Percentiles rank a stretch among this genome's conserved stretches.
Conservation (phyloP, 441 rosid genomes). For the Capsella rubella region DNA sequence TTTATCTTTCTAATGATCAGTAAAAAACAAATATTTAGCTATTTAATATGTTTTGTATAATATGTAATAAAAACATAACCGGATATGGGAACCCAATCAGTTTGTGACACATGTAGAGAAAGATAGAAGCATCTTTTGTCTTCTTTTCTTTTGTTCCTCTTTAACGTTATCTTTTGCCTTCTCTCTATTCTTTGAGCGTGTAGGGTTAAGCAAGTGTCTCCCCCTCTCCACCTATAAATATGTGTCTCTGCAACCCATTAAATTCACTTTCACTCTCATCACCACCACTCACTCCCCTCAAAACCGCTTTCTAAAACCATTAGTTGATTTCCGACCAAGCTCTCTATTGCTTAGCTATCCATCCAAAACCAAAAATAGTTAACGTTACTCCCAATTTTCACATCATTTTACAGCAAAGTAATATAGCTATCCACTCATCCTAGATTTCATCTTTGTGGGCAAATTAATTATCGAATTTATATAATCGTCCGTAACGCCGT, state of each 20-base stretch:
- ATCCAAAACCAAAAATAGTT: too few relatives aligned
- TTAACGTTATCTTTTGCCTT: not conserved
- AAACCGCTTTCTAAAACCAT: constrained; percentile 29
- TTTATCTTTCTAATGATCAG: not conserved
- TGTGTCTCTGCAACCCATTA: not conserved
- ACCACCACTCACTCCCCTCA: constrained; percentile 12
- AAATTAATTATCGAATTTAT: too few relatives aligned
- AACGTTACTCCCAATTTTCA: too few relatives aligned
- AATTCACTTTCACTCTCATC: not conserved
- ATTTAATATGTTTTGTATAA: constrained; percentile 7
- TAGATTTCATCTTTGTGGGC: not conserved
- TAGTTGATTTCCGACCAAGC: constrained; percentile 15
- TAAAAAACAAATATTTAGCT: constrained; percentile 19
- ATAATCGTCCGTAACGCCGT: too few relatives aligned
- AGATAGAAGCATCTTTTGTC: not conserved
- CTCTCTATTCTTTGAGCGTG: not conserved
- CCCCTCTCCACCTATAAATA: constrained; percentile 22
- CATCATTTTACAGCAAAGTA: too few relatives aligned
- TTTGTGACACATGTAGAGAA: not conserved
- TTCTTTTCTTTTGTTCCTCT: not conserved
- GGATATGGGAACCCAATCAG: constrained; percentile 10
- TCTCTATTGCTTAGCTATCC: not conserved
- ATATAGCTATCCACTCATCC: not conserved
- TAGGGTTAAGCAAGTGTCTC: not conserved
- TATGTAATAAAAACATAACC: not conserved